Evolutionary conservation across 805 yeast genomes (phyloP), one percentile per base, ranked within the genome.

Genomic region (Wickerhamomyces chaumierensis): DNA sequence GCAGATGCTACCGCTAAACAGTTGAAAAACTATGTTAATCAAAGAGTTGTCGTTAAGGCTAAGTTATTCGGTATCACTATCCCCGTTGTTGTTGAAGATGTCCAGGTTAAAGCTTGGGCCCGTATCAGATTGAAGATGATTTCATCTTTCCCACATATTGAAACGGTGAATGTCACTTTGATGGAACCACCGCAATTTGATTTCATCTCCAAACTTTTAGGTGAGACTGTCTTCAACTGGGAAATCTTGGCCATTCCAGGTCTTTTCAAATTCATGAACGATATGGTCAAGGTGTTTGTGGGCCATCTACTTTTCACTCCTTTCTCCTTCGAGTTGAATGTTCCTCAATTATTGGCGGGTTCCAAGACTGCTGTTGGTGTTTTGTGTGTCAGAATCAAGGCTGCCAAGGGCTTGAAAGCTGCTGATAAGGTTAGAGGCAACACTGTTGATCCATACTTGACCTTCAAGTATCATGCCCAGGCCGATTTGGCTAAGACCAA

Each of bases 261-360:
- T 34, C 63, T 92, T 38, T 75, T 74, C 48, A 75, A 85, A 38
- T 74, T 86, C 53, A 80, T 90, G 51, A 81, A 82, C 57, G 86
- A 81, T 53, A 79, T 88, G 85, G 75, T 87, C 19, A 75, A 73
- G 52, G 84, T 87, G 56, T 88, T 81, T 61, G 78, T 75, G 38
- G 97, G 97, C 9, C 92, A 96, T 23, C 74, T 92, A 66, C 55
- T 90, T 36, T 81, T 85, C 52, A 69, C 82, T 34, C 99, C 99
- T 13, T 78, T 92, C 46, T 86, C 96, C 3, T 83, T 88, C 68
- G 95, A 92, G 65, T 64, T 92, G 56, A 92, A 94, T 52, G 72
- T 92, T 35, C 95, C 94, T 55, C 96, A 87, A 62, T 65, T 92
- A 55, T 60, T 90, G 49, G 81, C 94, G 17, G 95, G 96, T 53